Evolutionary conservation across 2,329 filamentous ascomycete genomes (phyloP), one percentile per base, ranked within the genome.

Genomic region (Torrubiella hemipterigena): DNA sequence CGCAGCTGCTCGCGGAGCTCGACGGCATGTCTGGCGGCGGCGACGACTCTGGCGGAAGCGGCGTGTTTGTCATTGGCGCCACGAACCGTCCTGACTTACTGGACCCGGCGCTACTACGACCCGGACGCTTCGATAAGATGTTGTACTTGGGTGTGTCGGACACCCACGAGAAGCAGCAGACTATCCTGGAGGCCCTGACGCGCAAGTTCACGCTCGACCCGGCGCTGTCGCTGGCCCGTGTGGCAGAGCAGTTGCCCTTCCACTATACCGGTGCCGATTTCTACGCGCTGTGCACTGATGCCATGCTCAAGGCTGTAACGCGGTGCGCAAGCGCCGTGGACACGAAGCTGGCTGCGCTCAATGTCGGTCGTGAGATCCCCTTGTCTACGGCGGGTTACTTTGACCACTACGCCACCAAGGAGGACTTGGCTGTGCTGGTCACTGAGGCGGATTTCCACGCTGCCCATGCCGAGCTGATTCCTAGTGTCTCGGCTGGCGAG

Each of bases 221-320:
- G 0, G 67, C 75, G 2, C 67, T 95, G 28, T 91, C 84, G 9
- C 73, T 98, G 9, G 54, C 68, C 17, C 61, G 73, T 7, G 75
- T 98, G 28, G 81, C 89, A 4, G 68, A 81, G 31, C 67, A 67
- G 9, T 70, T 98, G 4, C 91, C 91, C 0, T 91, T 95, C 52
- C 96, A 89, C 3, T 98, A 95, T 59, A 98, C 91, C 0, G 91
- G 91, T 48, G 91, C 91, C 39, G 91, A 98, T 59, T 79, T 98
- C 50, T 98, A 98, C 56, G 91, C 91, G 1, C 69, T 98, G 14
- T 96, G 89, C 62, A 94, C 86, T 26, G 91, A 98, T 54, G 86
- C 91, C 31, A 98, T 98, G 91, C 79, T 98, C 43, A 96, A 98
- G 55, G 91, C 91, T 14, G 89, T 98, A 36, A 98, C 91, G 3